Conservation (phyloP, 1,284 basidiomycete species). For the Chalciporus sp. region DNA sequence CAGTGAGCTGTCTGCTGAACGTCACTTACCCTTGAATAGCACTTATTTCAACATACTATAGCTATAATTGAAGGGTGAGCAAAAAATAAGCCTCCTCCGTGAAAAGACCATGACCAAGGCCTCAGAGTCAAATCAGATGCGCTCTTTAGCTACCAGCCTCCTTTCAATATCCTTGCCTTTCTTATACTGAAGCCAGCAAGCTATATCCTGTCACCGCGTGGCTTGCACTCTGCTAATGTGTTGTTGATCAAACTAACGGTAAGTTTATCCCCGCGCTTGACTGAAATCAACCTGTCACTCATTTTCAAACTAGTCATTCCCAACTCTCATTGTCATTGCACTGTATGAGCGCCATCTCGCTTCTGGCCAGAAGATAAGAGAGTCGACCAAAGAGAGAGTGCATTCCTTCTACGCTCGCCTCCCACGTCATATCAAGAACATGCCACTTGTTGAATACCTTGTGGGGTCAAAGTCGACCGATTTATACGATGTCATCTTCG, state of each 20-base stretch:
- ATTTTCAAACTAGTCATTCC: constrained; percentile 58
- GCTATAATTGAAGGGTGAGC: constrained; percentile 84
- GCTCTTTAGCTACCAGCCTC: constrained; percentile 88
- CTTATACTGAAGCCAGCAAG: constrained; percentile 76
- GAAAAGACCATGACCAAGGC: constrained; percentile 2
- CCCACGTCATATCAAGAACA: constrained; percentile 67
- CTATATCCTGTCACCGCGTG: constrained; percentile 70
- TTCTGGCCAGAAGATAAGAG: constrained; percentile 49
- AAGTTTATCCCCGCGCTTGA: neutral
- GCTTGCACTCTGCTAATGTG: constrained; percentile 80
- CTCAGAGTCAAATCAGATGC: constrained; percentile 83
- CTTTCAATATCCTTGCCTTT: constrained; percentile 83
- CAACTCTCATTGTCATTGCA: constrained; percentile 76
- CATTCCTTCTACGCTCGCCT: constrained; percentile 63
- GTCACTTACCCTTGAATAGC: constrained; percentile 44
- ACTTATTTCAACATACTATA: constrained; percentile 87
- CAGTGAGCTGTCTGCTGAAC: constrained; percentile 2
- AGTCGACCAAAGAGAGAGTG: constrained; percentile 52
- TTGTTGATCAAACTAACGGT: constrained; percentile 77
- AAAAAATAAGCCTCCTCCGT: neutral
- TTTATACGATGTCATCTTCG: constrained; percentile 77
- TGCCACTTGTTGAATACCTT: constrained; percentile 72
- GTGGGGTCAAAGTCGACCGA: constrained; percentile 66
- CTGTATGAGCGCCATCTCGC: constrained; percentile 78
- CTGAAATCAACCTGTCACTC: constrained; percentile 6